phyloP scores from a whole-genome alignment of 768 basidiomycete genomes.

The Kwoniella mangroviensis region DNA sequence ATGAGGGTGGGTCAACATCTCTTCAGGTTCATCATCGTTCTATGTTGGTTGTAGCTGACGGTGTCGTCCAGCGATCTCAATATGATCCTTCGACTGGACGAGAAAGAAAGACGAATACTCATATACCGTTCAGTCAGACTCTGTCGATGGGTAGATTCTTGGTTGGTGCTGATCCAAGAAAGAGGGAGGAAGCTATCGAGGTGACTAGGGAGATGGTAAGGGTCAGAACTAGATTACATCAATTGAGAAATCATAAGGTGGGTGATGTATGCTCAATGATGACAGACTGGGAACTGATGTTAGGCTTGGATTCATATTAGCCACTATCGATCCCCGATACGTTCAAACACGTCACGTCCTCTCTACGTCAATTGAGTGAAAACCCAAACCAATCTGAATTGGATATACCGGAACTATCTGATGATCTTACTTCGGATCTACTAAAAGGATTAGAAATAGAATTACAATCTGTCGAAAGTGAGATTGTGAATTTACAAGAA shows the following conservation, averaged over 20 bases:
- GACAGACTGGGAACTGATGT: not conserved
- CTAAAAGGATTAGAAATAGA: constrained; percentile 39
- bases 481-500: constrained; percentile 39
- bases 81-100: constrained; percentile 90
- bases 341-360: constrained; percentile 36
- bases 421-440: constrained; percentile 39
- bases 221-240: constrained; percentile 70
- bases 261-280: constrained; percentile 14
- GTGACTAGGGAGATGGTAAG: constrained; percentile 71
- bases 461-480: constrained; percentile 19
- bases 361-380: constrained; percentile 11
- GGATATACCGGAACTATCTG: not conserved
- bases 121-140: constrained; percentile 85
- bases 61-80: constrained; percentile 49
- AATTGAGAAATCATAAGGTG: constrained; percentile 75
- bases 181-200: constrained; percentile 71
- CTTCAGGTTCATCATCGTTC: not conserved
- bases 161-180: constrained; percentile 71
- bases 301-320: constrained; percentile 16
- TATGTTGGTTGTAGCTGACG: not conserved
- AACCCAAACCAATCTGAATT: constrained; percentile 2
- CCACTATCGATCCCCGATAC: constrained; percentile 43
- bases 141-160: constrained; percentile 92
- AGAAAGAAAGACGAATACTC: constrained; percentile 94
- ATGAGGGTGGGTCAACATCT: constrained; percentile 70